phyloP scores from a whole-genome alignment of 768 basidiomycete species.

The Pisolithus sp. region DNA sequence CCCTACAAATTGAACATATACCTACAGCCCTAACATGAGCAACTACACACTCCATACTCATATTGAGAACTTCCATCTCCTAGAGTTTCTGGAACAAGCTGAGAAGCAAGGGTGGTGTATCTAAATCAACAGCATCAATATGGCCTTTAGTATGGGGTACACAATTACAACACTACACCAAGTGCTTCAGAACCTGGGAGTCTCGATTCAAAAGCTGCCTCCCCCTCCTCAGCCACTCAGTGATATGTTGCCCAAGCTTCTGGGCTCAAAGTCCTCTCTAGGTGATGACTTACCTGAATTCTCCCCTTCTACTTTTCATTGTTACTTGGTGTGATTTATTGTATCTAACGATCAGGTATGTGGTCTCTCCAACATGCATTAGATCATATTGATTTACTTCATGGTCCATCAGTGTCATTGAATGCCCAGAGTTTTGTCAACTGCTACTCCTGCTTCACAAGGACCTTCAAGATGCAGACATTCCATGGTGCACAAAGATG shows the following conservation, averaged over 20 bases:
- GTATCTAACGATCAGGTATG: neutral
- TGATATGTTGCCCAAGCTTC: no score
- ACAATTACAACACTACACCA: neutral
- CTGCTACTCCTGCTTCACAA: conserved; percentile 20
- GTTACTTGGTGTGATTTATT: neutral
- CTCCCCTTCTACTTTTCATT: neutral
- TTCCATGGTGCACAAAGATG: conserved; percentile 21
- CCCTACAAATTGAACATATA: no score
- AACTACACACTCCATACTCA: no score
- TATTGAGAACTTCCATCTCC: no score
- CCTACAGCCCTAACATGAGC: no score
- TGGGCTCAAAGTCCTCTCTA: no score
- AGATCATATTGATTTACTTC: neutral
- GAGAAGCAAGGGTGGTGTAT: no score
- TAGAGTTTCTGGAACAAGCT: no score
- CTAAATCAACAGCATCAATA: no score
- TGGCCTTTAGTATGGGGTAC: neutral
- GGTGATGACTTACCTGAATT: neutral
- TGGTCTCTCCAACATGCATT: neutral
- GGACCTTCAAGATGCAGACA: conserved; percentile 18
- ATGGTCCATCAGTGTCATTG: conserved; percentile 25
- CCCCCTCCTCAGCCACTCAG: neutral
- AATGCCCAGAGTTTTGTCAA: conserved; percentile 20
- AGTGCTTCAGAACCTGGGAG: neutral
- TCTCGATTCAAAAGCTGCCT: neutral